Evolutionary conservation across 2,329 filamentous ascomycete species (phyloP), one percentile per base, ranked within the genome.

Genomic region (Seiridium unicorne): DNA sequence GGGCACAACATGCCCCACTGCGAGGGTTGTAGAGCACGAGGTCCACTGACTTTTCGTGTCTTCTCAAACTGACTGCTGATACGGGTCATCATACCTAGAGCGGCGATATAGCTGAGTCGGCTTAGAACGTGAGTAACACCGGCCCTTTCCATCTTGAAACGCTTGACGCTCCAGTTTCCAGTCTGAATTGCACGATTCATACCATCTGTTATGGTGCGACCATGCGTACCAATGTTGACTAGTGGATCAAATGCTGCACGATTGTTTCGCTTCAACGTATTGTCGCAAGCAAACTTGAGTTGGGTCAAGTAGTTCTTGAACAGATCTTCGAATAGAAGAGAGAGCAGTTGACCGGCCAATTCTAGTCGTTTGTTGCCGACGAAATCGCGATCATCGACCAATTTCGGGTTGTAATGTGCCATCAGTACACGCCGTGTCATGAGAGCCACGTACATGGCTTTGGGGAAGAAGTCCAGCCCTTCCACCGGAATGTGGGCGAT

Each of bases 51-150:
- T 76, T 99, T 99, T 68, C 95, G 83, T 2, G 95, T 98, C 83
- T 99, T 99, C 74, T 99, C 95, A 70, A 99, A 99, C 78, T 99
- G 95, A 83, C 91, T 96, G 74, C 90, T 95, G 70, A 99, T 98
- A 74, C 95, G 86, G 11, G 95, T 99, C 95, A 99, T 99, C 96
- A 99, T 99, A 63, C 96, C 96, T 35, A 99, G 85, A 35, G 95
- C 95, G 64, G 90, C 91, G 74, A 99, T 97, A 72, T 98, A 99
- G 75, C 94, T 98, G 59, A 99, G 81, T 64, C 95, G 88, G 76
- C 94, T 98, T 54, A 99, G 82, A 46, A 99, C 93, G 75, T 99
- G 95, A 0, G 96, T 98, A 31, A 99, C 93, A 72, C 95, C 95
- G 31, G 95, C 94, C 72, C 94, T 85, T 72, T 98, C 96, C 95